Base-by-base conservation (phyloP, 2,329 filamentous ascomycete genomes). In the Scopulariopsis brevicaulis region DNA sequence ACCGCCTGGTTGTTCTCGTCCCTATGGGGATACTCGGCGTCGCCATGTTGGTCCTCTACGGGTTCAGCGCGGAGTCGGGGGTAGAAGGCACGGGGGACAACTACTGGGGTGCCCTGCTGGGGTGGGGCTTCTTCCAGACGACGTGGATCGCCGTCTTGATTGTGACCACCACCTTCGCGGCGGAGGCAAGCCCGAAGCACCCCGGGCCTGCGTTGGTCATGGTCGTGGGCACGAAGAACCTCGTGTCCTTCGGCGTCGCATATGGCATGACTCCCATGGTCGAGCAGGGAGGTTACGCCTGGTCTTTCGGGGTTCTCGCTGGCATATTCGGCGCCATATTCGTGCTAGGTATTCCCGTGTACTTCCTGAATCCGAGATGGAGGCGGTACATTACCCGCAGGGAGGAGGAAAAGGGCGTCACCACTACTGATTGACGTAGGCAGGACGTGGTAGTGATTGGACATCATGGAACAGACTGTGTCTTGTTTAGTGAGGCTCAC, bases 251-350 rank as follows among this genome's bases (percentile, higher is more conserved):
- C 51, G 68, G 65, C 12, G 66, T 67, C 18, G 62, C 65, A 1
- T 69, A 66, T 20, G 68, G 65, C 1, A 61, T 71, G 25, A 66
- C 62, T 10, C 68, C 67, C 6, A 69, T 70, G 69, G 62, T 71
- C 1, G 52, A 60, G 20, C 59, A 37, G 6, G 60, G 59, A 10
- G 59, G 62, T 2, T 63, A 64, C 15, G 28, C 59, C 10, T 59
- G 60, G 53, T 57, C 63, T 1, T 64, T 64, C n/a, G 59, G 60
- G 1, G 58, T 63, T n/a, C 59, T 65, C 1, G 59, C 62, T 2
- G 64, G 59, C 1, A 61, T 63, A 10, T 60, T 62, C 20, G 57
- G 58, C 28, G 62, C 50, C 5, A 64, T 64, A n/a, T 64, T 64
- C 43, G 35, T 63, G 2, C 59, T 65, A 2, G 63, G 63, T 1